Conservation (phyloP, 2,329 filamentous ascomycete species). For the Pyricularia sp. region DNA sequence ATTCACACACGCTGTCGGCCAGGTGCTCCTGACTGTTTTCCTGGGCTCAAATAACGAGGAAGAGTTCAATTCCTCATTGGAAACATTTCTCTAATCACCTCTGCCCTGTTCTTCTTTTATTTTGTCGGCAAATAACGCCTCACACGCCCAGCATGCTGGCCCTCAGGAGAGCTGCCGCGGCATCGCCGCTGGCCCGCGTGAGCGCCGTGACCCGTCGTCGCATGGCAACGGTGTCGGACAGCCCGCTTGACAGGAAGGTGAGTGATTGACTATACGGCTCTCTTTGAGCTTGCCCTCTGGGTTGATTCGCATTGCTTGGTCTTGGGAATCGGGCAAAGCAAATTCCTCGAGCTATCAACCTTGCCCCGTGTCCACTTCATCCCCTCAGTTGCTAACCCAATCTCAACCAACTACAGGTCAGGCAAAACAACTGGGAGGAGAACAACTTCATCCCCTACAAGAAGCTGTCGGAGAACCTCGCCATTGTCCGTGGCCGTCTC, state of each 20-base stretch:
- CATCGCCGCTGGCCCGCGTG: slow-evolving; percentile 49
- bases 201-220: slow-evolving; percentile 55
- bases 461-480: slow-evolving; percentile 98
- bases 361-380: not conserved
- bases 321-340: not conserved
- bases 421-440: slow-evolving; percentile 95
- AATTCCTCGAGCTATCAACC: not conserved
- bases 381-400: slow-evolving; percentile 5
- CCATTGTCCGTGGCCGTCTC: slow-evolving; percentile 78
- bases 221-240: slow-evolving; percentile 81
- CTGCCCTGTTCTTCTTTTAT: slow-evolving; percentile 20
- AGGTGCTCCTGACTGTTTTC: not conserved
- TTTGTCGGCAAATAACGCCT: slow-evolving; percentile 9
- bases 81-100: slow-evolving; percentile 8
- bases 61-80: not conserved
- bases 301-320: not conserved
- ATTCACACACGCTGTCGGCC: not conserved
- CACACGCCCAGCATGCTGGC: slow-evolving; percentile 50
- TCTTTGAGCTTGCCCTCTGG: not conserved
- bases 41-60: not conserved
- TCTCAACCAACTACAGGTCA: slow-evolving; percentile 41
- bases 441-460: slow-evolving; percentile 98
- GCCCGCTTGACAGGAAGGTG: slow-evolving; percentile 83
- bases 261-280: slow-evolving; percentile 10
- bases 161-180: slow-evolving; percentile 59